These are phyloP conservation scores for Yamadazyma triangularis DNA, from an alignment of 1,139 yeast species.

Conservation along the genomic window DNA sequence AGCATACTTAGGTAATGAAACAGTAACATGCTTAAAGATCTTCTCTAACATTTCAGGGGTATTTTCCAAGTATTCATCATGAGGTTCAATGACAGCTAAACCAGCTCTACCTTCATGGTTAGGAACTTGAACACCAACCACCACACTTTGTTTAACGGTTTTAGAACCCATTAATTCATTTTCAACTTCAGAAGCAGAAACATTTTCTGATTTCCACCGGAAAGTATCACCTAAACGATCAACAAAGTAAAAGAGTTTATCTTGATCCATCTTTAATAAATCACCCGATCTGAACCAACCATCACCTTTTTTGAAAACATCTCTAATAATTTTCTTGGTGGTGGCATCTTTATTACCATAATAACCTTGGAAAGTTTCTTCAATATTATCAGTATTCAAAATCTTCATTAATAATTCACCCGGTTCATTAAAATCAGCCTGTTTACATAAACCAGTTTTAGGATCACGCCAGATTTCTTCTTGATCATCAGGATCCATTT, in stretches of 20 bases:
- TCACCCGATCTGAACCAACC: conserved; percentile 93
- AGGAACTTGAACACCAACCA: conserved; percentile 85
- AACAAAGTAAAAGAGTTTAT: conserved; percentile 75
- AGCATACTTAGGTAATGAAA: conserved; percentile 77
- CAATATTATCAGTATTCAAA: conserved; percentile 56
- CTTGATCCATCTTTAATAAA: conserved; percentile 62
- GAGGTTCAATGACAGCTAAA: conserved; percentile 67
- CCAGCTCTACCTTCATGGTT: conserved; percentile 96
- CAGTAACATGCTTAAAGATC: conserved; percentile 30
- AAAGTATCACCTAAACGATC: conserved; percentile 95
- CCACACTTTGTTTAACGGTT: conserved; percentile 64
- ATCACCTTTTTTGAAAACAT: conserved; percentile 83
- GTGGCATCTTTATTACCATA: conserved; percentile 78
- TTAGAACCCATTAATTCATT: conserved; percentile 57
- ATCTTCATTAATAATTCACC: conserved; percentile 86
- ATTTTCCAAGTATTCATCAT: conserved; percentile 23
- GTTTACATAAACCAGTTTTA: conserved; percentile 52
- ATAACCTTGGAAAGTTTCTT: conserved; percentile 86
- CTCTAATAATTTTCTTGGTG: conserved; percentile 61
- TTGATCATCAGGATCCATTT: conserved; percentile 81
- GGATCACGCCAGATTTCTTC: conserved; percentile 68
- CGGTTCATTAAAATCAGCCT: conserved; percentile 52
- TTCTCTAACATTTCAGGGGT: conserved; percentile 25
- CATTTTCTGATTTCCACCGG: conserved; percentile 97
- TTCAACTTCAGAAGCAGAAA: conserved; percentile 91